Percentiles rank a stretch among this genome's conserved stretches.
Evolutionary conservation across 2,329 filamentous ascomycete species (phyloP).

Genomic region (Stemphylium beticola): DNA sequence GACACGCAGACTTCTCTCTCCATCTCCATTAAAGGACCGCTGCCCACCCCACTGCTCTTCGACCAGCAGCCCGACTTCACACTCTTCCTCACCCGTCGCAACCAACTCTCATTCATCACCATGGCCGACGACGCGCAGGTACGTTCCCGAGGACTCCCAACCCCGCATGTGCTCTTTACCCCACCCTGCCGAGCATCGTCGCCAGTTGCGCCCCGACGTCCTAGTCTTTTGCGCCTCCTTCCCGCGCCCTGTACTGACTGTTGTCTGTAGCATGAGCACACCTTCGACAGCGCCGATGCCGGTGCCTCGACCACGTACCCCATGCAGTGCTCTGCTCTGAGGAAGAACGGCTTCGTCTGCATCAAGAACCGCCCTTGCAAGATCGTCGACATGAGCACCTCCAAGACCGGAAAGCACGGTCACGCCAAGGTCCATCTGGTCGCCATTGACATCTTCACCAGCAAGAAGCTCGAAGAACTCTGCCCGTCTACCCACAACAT

Average conservation of each 20-base stretch:
- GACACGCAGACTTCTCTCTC: constrained; percentile 41
- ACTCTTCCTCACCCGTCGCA: constrained; percentile 44
- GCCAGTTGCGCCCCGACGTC: constrained; percentile 40
- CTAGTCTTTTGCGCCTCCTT: constrained; percentile 4
- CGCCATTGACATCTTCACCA: constrained; percentile 98
- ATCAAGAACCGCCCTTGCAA: constrained; percentile 99
- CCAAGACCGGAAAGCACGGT: constrained; percentile 99
- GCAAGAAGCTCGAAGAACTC: constrained; percentile 99
- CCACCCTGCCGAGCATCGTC: constrained; percentile 46
- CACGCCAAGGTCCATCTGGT: constrained; percentile 99
- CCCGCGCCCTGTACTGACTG: constrained; percentile 24
- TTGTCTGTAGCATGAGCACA: constrained; percentile 61
- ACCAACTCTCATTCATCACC: constrained; percentile 54
- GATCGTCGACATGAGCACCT: constrained; percentile 99
- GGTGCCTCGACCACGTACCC: constrained; percentile 93
- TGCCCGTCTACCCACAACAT: constrained; percentile 97
- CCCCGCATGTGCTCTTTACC: constrained; percentile 41
- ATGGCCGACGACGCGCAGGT: constrained; percentile 70
- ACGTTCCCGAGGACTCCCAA: constrained; percentile 45
- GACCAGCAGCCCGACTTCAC: constrained; percentile 32
- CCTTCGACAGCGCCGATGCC: constrained; percentile 94
- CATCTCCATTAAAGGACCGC: constrained; percentile 34
- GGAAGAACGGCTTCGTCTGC: constrained; percentile 98
- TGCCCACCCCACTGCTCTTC: constrained; percentile 38
- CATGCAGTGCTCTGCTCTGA: constrained; percentile 99